Evolutionary conservation across 2,329 filamentous ascomycete genomes (phyloP), one percentile per base, ranked within the genome.

Genomic region (Alternaria sp.): DNA sequence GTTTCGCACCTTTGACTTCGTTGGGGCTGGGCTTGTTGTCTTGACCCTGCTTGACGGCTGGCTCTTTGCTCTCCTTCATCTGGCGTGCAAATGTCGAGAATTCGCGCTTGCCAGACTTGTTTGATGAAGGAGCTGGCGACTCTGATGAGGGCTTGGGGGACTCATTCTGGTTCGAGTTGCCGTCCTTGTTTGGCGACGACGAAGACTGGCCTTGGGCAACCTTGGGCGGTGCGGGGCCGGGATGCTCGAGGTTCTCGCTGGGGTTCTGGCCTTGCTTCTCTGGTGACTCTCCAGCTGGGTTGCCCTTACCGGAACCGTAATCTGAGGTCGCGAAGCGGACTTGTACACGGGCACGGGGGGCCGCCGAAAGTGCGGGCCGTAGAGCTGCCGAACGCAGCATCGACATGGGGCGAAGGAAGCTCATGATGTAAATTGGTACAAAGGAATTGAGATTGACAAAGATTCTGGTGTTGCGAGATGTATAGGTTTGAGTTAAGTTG

Each of bases 221-320:
- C 59, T 81, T 79, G 4, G 81, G 81, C 10, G 81, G 74, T 59
- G 80, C 70, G 6, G 81, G 81, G 6, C 81, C 81, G 2, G 81
- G 81, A 60, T 83, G 81, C 71, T 83, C 81, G 30, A 79, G 64
- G 62, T 79, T 67, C 56, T 77, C 78, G 14, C 76, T 77, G 4
- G 68, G 70, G 63, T 78, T 80, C 43, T 77, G 63, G 65, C 80
- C 79, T 63, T 81, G 80, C 50, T 79, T 63, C 68, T 82, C 72
- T 1, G 80, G 80, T n/a, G 79, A 78, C 67, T 82, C 80, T 59
- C 78, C 79, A n/a, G 64, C 74, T 30, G 80, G 80, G 51, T 80
- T 78, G 63, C 80, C 80, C 8, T 74, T 66, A 55, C 79, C 81
- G 25, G 74, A 78, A 66, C 81, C 81, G 65, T 83, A 83, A 72